Conservation (phyloP, 768 basidiomycete genomes). For the Macrolepiota albuminosa region DNA sequence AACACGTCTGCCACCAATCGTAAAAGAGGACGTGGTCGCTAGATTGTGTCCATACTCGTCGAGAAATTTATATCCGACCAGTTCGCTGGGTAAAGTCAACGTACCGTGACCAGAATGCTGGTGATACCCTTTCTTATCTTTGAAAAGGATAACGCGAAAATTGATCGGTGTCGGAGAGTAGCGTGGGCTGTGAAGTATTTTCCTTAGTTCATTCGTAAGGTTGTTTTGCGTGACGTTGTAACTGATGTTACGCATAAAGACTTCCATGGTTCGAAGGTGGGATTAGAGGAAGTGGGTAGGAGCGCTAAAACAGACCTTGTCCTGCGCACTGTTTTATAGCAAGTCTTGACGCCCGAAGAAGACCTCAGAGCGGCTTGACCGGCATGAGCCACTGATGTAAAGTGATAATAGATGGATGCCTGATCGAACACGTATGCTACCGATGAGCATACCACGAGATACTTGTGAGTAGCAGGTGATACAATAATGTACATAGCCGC, state of each 20-base stretch:
- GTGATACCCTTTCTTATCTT: slow-evolving; percentile 24
- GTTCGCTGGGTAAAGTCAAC: slow-evolving; percentile 41
- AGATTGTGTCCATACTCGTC: slow-evolving; percentile 28
- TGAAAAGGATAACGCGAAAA: slow-evolving; percentile 49
- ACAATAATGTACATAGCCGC: not conserved
- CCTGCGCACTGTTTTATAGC: not conserved
- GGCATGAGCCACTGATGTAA: not conserved
- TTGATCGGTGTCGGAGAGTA: slow-evolving; percentile 39
- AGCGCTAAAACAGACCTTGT: not conserved
- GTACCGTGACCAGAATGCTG: slow-evolving; percentile 38
- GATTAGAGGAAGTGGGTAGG: slow-evolving; percentile 4
- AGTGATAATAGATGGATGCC: not conserved
- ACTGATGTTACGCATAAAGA: slow-evolving; percentile 35
- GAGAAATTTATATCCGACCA: slow-evolving; percentile 40
- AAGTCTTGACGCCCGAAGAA: not conserved
- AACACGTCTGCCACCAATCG: slow-evolving; percentile 27
- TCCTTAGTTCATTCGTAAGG: slow-evolving; percentile 34
- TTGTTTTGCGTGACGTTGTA: slow-evolving; percentile 22
- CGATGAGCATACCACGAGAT: too few relatives aligned
- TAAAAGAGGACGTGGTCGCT: slow-evolving; percentile 15
- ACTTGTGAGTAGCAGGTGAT: not conserved
- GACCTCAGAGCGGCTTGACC: not conserved
- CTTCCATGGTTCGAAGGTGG: slow-evolving; percentile 28
- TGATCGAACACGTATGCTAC: not conserved
- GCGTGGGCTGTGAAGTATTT: slow-evolving; percentile 38